Evolutionary conservation across 768 basidiomycete genomes (phyloP).

Genomic region (Termitomyces sp.): DNA sequence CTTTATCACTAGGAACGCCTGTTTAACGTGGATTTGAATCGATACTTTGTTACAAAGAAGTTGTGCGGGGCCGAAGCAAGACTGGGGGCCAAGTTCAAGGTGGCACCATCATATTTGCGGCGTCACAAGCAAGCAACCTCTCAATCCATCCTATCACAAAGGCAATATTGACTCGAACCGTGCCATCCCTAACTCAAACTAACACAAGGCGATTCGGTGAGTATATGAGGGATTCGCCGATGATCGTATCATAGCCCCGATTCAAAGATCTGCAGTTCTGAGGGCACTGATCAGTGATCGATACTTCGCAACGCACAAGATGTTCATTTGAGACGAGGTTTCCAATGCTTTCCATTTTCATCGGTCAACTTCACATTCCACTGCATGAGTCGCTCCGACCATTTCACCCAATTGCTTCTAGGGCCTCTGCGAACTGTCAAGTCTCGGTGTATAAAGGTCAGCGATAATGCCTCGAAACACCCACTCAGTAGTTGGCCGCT

Average conservation of each 20-base stretch:
- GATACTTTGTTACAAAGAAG: no score
- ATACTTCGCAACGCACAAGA: not conserved
- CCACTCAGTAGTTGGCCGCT: slow-evolving; percentile 7
- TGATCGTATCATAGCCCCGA: not conserved
- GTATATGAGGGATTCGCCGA: not conserved
- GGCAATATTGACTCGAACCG: not conserved
- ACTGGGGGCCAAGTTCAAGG: no score
- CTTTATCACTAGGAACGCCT: no score
- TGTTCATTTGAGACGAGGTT: slow-evolving; percentile 6
- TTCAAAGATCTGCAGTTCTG: not conserved
- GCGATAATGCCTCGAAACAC: not conserved
- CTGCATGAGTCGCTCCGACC: slow-evolving; percentile 8
- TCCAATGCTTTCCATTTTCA: slow-evolving; percentile 4
- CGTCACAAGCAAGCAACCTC: no score
- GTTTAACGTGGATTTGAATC: no score
- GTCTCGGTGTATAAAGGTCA: not conserved
- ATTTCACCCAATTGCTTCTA: slow-evolving; percentile 8
- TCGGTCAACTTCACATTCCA: slow-evolving; percentile 6
- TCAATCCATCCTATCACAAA: no score
- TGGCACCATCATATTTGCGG: no score
- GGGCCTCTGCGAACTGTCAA: slow-evolving; percentile 1
- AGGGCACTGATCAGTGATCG: not conserved
- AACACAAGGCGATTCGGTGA: not conserved
- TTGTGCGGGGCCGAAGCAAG: no score
- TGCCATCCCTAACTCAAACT: not conserved